These are phyloP conservation scores for Perilla frutescens DNA, from an alignment of 257 asterid species.

Conservation along the genomic window DNA sequence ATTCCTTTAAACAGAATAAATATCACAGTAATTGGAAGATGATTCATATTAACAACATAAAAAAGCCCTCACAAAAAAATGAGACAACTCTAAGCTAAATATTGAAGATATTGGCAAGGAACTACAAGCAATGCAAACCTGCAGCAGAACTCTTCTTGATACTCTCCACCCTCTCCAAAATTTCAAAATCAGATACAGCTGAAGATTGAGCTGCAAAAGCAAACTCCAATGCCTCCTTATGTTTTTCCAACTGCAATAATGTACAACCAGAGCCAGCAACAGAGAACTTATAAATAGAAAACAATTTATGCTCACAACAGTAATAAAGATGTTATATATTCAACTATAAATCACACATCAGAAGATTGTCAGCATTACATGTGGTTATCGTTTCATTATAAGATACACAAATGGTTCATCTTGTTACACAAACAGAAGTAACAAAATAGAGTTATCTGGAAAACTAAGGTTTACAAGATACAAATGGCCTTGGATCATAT, in stretches of 20 bases:
- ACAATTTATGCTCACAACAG: slow-evolving; percentile 24
- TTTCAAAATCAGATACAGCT: slow-evolving; percentile 70
- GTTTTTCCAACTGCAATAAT: slow-evolving; percentile 69
- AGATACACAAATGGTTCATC: slow-evolving; percentile 19
- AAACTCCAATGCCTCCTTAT: slow-evolving; percentile 83
- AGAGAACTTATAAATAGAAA: slow-evolving; percentile 21
- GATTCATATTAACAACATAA: neutral
- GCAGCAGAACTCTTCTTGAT: slow-evolving; percentile 66
- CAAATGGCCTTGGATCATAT: slow-evolving; percentile 10
- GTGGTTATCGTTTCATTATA: neutral
- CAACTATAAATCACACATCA: slow-evolving; percentile 16
- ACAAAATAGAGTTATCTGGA: slow-evolving; percentile 10
- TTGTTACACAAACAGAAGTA: neutral
- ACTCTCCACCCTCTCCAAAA: slow-evolving; percentile 64
- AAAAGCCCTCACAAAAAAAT: neutral
- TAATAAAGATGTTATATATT: slow-evolving; percentile 1
- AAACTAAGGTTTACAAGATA: neutral
- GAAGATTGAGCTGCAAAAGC: slow-evolving; percentile 73
- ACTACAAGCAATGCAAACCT: slow-evolving; percentile 56
- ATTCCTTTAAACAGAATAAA: neutral
- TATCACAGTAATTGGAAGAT: neutral
- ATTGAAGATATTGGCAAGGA: slow-evolving; percentile 27
- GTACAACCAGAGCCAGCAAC: slow-evolving; percentile 34
- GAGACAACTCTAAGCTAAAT: slow-evolving; percentile 14
- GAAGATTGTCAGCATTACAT: neutral